Evolutionary conservation across 2,329 filamentous ascomycete species (phyloP).

Genomic region (Scedosporium aurantiacum): DNA sequence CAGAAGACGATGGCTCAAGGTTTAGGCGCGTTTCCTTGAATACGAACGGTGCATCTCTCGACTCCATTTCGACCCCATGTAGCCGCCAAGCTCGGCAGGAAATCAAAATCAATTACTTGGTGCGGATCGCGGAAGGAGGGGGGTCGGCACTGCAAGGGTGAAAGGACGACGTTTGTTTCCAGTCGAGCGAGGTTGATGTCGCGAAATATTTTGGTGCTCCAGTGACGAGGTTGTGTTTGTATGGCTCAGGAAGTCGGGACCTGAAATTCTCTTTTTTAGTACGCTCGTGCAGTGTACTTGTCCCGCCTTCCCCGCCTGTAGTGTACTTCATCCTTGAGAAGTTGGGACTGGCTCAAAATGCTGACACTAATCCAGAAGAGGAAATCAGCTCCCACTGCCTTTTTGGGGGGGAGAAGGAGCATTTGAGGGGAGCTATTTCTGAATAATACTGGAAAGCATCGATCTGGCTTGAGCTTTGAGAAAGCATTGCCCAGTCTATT

Average conservation of each 20-base stretch:
- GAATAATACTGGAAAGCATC: no score
- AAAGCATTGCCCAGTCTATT: no score
- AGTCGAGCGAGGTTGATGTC: neutral
- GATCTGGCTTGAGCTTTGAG: no score
- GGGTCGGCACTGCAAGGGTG: neutral
- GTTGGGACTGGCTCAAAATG: neutral
- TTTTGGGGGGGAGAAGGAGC: no score
- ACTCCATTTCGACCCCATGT: constrained; percentile 60
- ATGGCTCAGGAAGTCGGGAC: neutral
- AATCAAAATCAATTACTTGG: neutral
- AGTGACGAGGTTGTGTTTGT: neutral
- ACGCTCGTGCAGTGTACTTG: no score
- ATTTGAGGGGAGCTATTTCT: no score
- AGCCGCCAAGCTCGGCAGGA: neutral
- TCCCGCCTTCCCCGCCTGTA: no score
- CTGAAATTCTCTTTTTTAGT: no score
- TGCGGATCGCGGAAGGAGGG: neutral
- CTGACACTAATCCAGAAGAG: constrained; percentile 12
- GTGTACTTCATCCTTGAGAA: no score
- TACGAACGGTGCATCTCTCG: constrained; percentile 50
- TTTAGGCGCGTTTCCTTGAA: constrained; percentile 84
- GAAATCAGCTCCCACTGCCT: constrained; percentile 10
- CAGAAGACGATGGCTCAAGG: constrained; percentile 60
- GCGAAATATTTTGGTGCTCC: constrained; percentile 5
- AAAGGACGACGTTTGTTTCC: neutral